Evolutionary conservation across 768 basidiomycete species (phyloP).

Genomic region (Hemileccinum impolitum): DNA sequence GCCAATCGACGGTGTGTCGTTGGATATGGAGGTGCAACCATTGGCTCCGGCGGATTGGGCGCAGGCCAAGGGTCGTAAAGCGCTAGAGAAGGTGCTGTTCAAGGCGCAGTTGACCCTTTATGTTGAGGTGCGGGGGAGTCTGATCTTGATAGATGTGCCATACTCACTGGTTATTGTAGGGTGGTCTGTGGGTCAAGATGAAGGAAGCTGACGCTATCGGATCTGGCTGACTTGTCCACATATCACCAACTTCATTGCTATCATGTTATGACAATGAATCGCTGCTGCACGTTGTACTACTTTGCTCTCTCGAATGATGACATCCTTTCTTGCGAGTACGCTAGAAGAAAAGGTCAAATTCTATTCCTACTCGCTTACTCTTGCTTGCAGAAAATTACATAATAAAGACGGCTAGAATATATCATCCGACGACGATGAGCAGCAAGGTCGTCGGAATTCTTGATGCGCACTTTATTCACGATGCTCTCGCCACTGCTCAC

Average conservation of each 20-base stretch:
- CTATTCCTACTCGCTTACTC: too few species aligned
- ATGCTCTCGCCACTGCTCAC: conserved; percentile 5
- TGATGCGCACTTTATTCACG: conserved; percentile 20
- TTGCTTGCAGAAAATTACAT: too few species aligned
- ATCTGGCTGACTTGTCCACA: not conserved
- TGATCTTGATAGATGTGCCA: too few species aligned
- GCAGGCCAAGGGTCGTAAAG: conserved; percentile 33
- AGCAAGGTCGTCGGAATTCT: conserved; percentile 27
- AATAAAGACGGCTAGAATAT: not conserved
- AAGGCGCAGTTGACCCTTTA: conserved; percentile 43
- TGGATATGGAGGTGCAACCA: conserved; percentile 37
- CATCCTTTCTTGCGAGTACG: too few species aligned
- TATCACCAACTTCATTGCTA: too few species aligned
- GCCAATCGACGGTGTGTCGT: conserved; percentile 39
- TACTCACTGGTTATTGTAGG: conserved; percentile 5
- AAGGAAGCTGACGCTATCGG: conserved; percentile 13
- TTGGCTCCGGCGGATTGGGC: conserved; percentile 34
- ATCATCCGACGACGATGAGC: conserved; percentile 22
- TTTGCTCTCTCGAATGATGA: too few species aligned
- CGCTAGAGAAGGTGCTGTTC: conserved; percentile 38
- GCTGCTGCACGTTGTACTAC: too few species aligned
- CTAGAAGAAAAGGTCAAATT: too few species aligned
- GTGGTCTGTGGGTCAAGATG: conserved; percentile 27
- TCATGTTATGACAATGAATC: too few species aligned
- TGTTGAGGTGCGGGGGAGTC: conserved; percentile 27